These are phyloP conservation scores for Beta corolliflora DNA, from an alignment of 179 eudicot species.

Conservation along the genomic window DNA sequence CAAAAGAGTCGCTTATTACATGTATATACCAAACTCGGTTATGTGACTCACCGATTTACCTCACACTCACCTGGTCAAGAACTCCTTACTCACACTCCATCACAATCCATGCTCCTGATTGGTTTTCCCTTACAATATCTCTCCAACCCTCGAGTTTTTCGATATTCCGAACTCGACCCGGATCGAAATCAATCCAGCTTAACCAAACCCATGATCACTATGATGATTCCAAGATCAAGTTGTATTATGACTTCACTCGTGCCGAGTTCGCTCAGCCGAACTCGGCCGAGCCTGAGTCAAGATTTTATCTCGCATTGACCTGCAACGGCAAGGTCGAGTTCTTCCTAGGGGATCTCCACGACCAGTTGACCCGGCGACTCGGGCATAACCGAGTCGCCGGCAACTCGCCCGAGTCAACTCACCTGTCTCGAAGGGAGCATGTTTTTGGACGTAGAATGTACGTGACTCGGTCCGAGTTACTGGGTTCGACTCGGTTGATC, in stretches of 20 bases:
- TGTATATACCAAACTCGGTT: slow-evolving; percentile 53
- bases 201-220: background rate
- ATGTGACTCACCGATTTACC: slow-evolving; percentile 37
- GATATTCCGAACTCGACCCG: slow-evolving; percentile 45
- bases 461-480: slow-evolving; percentile 38
- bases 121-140: slow-evolving; percentile 48
- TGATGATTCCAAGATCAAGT: slow-evolving; percentile 30
- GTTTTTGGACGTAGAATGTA: slow-evolving; percentile 51
- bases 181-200: slow-evolving; percentile 34
- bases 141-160: slow-evolving; percentile 44
- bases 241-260: slow-evolving; percentile 56
- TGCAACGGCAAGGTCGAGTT: slow-evolving; percentile 41
- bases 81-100: slow-evolving; percentile 48
- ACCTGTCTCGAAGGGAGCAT: slow-evolving; percentile 55
- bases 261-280: slow-evolving; percentile 38
- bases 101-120: slow-evolving; percentile 44
- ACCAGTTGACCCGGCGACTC: slow-evolving; percentile 39
- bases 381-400: background rate
- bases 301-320: slow-evolving; percentile 47
- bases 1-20: slow-evolving; percentile 45
- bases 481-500: slow-evolving; percentile 44
- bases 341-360: slow-evolving; percentile 42
- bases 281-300: slow-evolving; percentile 60
- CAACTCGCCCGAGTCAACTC: slow-evolving; percentile 24
- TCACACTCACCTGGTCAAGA: slow-evolving; percentile 66